Base-by-base conservation (phyloP, 108 stramenopile species). In the Licmophora abbreviata region DNA sequence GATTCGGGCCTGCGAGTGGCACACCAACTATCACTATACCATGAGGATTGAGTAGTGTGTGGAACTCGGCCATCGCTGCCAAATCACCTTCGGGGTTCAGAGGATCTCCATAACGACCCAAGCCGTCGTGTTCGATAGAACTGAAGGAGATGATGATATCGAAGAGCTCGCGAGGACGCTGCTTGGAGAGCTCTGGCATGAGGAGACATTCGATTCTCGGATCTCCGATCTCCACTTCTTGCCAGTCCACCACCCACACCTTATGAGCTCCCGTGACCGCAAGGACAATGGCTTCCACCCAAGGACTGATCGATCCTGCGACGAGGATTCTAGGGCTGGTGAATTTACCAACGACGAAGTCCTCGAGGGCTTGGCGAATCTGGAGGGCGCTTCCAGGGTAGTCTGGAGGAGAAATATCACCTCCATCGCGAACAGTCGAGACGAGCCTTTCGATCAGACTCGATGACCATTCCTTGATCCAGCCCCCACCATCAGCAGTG, bases 61-160 rank as follows among this genome's bases (percentile, higher is more conserved):
- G 14, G 22, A 45, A 24, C 14, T 45, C 24, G 8, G 8, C 14
- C 44, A 45, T 45, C 10, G 44, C 20, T 10, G 9, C 11, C 22
- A 45, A 10, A 14, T 45, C 44, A 45, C 44, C 44, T 11, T 11
- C 9, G 11, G 44, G 44, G 14, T 45, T 14, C 44, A 45, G 11
- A 25, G 24, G 20, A 14, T 45, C 44, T 8, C 44, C 44, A 14
- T 45, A 45, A 10, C 44, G 44, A 14, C 44, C 44, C 20, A 45
- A 25, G 9, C 44, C 44, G 14, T 45, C 44, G 44, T 45, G 44
- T 45, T 45, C 44, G 10, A 45, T 11, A 11, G 22, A 24, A 11
- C 11, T 11, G 14, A 11, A 45, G 20, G 44, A 45, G 11, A 45
- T 45, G 20, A 21, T 25, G 14, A 11, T 9, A 45, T 8, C 8